These are phyloP conservation scores for Pterocarpus santalinus DNA, from an alignment of 306 rosid genomes.

Conservation along the genomic window DNA sequence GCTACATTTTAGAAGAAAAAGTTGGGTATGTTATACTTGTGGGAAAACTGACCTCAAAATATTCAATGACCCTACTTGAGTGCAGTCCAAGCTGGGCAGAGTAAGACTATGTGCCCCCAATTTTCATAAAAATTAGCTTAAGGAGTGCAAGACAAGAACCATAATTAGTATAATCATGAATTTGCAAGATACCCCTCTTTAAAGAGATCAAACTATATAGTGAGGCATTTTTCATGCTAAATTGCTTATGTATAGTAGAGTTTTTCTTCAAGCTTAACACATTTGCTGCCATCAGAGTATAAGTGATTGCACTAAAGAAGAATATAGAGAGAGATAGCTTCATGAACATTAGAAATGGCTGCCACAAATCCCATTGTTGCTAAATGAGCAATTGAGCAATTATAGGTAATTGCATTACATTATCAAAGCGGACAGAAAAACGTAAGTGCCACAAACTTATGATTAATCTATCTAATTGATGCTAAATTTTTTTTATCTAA, in stretches of 20 bases:
- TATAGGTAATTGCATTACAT: no score
- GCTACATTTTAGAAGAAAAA: no score
- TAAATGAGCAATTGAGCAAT: no score
- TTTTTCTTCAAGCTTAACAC: slow-evolving; percentile 24
- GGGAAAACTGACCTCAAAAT: slow-evolving; percentile 64
- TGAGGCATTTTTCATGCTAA: slow-evolving; percentile 20
- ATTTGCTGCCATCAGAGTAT: neutral
- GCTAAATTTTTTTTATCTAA: no score
- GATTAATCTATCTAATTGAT: no score
- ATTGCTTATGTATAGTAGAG: neutral
- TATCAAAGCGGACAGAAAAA: no score
- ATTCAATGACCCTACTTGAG: slow-evolving; percentile 61
- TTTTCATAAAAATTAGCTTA: slow-evolving; percentile 69
- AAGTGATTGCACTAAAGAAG: neutral
- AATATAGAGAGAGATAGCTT: slow-evolving; percentile 4
- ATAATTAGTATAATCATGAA: slow-evolving; percentile 23
- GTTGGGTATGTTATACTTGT: neutral
- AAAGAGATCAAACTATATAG: slow-evolving; percentile 1
- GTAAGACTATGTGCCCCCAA: slow-evolving; percentile 65
- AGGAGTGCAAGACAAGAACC: slow-evolving; percentile 31
- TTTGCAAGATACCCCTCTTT: slow-evolving; percentile 18
- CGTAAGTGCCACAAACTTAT: no score
- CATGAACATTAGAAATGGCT: slow-evolving; percentile 13
- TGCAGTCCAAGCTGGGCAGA: slow-evolving; percentile 62
- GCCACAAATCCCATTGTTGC: neutral